A percentile compares a stretch with the other conserved stretches of the same genome.
Evolutionary conservation across 345 rosid species (phyloP).

Genomic region (Sonneratia caseolaris): DNA sequence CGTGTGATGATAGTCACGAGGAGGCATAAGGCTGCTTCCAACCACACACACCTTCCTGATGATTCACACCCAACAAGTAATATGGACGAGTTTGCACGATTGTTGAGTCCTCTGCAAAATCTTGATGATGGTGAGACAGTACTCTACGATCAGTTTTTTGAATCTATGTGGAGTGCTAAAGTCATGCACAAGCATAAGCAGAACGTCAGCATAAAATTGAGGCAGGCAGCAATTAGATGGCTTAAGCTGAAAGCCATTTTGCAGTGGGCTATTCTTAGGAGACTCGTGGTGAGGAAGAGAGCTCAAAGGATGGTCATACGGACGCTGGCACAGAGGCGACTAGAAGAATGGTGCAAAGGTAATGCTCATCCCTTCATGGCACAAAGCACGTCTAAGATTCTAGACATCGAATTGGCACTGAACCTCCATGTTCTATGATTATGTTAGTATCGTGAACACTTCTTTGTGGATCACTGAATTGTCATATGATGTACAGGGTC

Average conservation of each 20-base stretch:
- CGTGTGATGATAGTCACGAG: neutral
- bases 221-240: neutral
- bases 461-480: neutral
- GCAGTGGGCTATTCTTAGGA: neutral
- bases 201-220: neutral
- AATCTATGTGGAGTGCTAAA: neutral
- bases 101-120: neutral
- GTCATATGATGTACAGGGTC: neutral
- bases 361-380: neutral
- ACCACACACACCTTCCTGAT: neutral
- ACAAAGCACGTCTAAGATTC: neutral
- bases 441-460: neutral
- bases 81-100: neutral
- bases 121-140: neutral
- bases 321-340: neutral
- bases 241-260: slow-evolving; percentile 1
- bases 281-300: neutral
- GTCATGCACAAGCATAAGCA: neutral
- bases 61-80: neutral
- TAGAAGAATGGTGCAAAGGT: neutral
- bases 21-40: neutral
- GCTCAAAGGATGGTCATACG: neutral
- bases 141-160: neutral
- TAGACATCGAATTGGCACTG: neutral
- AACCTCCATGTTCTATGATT: no score